Evolutionary conservation across 2,329 filamentous ascomycete genomes (phyloP), one percentile per base, ranked within the genome.

Genomic region (Xylariaceae sp.): DNA sequence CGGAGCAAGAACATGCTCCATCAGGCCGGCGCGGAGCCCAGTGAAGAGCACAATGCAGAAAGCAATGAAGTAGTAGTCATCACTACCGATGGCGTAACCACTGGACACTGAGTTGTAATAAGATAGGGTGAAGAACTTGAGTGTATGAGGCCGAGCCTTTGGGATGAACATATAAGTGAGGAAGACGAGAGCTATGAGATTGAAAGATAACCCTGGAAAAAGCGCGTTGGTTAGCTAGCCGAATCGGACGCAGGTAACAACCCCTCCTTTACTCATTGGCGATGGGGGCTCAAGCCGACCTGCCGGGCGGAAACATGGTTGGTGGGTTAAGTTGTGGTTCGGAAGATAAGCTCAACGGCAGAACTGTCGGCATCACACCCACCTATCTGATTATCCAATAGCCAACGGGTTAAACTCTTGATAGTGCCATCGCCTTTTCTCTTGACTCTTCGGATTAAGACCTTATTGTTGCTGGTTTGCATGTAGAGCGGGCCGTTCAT

Each of bases 1-100:
- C 6, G 92, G 94, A 18, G 84, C 83, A 48, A 97, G 79, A 12
- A 95, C 65, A 74, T 95, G 94, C 69, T 96, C 92, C 83, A 97
- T 95, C 53, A 83, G 77, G 49, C 83, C 84, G 37, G 90, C 92
- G 55, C 94, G 86, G 48, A 96, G 78, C 19, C 88, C 92, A 2
- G 90, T 96, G 69, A 96, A 92, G 51, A 91, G 80, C 51, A 96
- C 78, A 62, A 95, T 82, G 76, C 86, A 92, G 67, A 88, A 87
- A 10, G 81, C 68, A 44, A 96, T 85, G 65, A 92, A 83, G 69
- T 86, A 87, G 58, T 83, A 75, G 72, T 99, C 94, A 66, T 95
- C 86, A 69, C 78, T 80, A 57, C 94, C 92, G 61, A 87, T 81
- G 44, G 81, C 82, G 71, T 96, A 97, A 56, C 80, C 73, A 42